Evolutionary conservation across 371 early-diverging fungal genomes (phyloP).

Genomic region (Mucor ambiguus): DNA sequence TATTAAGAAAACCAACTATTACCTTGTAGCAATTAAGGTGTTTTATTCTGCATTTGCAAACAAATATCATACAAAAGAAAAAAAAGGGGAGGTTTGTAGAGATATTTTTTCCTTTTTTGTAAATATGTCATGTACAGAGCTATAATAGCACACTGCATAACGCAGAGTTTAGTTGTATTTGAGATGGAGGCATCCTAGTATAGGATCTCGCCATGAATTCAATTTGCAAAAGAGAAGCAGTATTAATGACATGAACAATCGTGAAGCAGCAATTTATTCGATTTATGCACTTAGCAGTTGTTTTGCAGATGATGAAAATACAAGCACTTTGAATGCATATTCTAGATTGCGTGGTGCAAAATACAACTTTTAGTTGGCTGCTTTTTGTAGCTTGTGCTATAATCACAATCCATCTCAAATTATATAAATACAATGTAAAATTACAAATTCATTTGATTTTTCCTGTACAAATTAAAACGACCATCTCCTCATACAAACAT

Average conservation of each 20-base stretch:
- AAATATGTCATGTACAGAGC: neutral
- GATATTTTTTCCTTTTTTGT: neutral
- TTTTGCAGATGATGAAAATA: neutral
- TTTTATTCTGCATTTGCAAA: neutral
- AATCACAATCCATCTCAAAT: neutral
- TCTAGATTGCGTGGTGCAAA: neutral
- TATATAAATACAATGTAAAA: neutral
- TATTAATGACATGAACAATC: neutral
- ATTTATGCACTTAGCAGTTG: slow-evolving; percentile 1
- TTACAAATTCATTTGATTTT: neutral
- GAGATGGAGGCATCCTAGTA: neutral
- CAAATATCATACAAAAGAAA: neutral
- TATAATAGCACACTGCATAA: neutral
- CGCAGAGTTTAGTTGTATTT: neutral
- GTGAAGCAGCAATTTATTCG: neutral
- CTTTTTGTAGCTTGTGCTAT: neutral
- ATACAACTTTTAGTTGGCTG: neutral
- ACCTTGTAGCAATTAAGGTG: too few species aligned
- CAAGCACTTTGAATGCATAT: neutral
- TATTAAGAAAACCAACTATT: too few species aligned
- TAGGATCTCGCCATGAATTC: neutral
- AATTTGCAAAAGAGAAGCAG: neutral
- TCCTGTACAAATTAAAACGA: neutral
- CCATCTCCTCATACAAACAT: neutral
- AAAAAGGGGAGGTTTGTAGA: neutral